Percentiles rank a stretch among this genome's conserved stretches.
Conservation (phyloP, 2,329 filamentous ascomycete genomes). For the Cryphonectria japonica region DNA sequence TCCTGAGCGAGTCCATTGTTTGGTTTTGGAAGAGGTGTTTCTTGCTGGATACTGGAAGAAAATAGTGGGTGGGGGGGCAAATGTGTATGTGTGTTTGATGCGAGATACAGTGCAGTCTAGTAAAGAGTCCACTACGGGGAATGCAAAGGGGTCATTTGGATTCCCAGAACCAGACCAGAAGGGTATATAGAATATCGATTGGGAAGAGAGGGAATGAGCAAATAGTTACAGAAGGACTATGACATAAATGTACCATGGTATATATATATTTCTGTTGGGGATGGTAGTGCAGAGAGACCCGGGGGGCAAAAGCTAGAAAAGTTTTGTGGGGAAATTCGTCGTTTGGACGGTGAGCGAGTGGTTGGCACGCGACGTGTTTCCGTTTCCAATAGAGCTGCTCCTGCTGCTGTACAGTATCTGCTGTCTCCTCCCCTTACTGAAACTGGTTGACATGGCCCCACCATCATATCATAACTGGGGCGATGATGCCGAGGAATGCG, state of each 20-base stretch:
- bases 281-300: constrained; percentile 7
- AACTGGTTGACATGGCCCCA: constrained; percentile 11
- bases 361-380: constrained; percentile 26
- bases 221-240: background rate
- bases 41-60: background rate
- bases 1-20: constrained; percentile 29
- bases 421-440: background rate
- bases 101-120: background rate
- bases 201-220: background rate
- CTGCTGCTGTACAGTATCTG: background rate
- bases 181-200: background rate
- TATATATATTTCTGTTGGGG: constrained; percentile 23
- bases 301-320: background rate
- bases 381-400: constrained; percentile 1
- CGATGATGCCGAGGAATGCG: constrained; percentile 16
- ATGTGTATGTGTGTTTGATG: background rate
- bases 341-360: constrained; percentile 4
- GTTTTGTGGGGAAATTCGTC: background rate
- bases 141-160: background rate
- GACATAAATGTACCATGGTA: background rate
- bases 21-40: too few species aligned
- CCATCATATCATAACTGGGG: constrained; percentile 15
- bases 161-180: background rate
- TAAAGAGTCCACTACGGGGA: background rate
- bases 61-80: background rate